Evolutionary conservation across 495 filamentous ascomycete genomes (phyloP).

Genomic region (Aspergillus haitiensis): DNA sequence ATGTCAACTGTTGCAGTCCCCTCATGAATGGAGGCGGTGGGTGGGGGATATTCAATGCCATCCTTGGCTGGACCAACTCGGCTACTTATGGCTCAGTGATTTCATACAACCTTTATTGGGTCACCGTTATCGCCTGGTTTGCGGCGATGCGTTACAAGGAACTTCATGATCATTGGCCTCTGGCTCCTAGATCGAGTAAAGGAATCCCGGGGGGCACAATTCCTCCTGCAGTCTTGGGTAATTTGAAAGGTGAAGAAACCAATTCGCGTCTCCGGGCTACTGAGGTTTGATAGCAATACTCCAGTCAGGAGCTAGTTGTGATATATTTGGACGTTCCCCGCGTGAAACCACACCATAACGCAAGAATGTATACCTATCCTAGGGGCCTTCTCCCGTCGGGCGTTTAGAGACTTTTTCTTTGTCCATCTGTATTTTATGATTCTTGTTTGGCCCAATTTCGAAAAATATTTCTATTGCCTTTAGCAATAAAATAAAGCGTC

Average conservation of each 20-base stretch:
- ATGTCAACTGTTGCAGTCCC: constrained; percentile 86
- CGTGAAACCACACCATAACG: too few species aligned
- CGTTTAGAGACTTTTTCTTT: too few species aligned
- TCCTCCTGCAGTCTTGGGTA: background rate
- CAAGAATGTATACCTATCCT: too few species aligned
- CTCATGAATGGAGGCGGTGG: constrained; percentile 69
- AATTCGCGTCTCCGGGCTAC: constrained; percentile 2
- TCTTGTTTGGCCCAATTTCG: too few species aligned
- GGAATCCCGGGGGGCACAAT: background rate
- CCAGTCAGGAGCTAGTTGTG: background rate
- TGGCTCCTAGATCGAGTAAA: constrained; percentile 2
- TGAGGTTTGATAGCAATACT: background rate
- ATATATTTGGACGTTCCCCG: background rate
- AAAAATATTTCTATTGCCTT: too few species aligned
- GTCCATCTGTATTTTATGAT: too few species aligned
- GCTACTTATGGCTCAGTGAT: constrained; percentile 79
- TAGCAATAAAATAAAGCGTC: background rate
- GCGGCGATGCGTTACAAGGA: constrained; percentile 65
- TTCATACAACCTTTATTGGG: constrained; percentile 82
- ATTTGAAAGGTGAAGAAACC: constrained; percentile 1
- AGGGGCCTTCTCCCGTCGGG: too few species aligned
- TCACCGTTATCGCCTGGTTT: constrained; percentile 63
- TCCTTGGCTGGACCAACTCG: constrained; percentile 82
- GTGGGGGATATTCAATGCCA: constrained; percentile 89
- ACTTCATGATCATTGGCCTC: constrained; percentile 55